Evolutionary conservation across 108 stramenopile species (phyloP).

Genomic region (Nitzschia putrida): DNA sequence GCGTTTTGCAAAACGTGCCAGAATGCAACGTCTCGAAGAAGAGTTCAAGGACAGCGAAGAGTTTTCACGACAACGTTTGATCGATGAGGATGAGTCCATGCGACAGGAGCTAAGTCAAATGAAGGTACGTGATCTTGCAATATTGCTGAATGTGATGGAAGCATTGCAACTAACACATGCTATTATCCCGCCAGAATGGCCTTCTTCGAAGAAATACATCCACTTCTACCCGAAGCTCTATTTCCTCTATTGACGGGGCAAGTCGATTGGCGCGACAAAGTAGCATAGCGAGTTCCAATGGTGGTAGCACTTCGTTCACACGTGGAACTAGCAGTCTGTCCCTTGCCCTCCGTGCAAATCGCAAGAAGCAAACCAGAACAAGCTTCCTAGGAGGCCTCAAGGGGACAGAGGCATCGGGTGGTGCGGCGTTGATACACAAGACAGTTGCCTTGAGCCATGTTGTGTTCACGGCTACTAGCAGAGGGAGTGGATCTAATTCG

Average conservation of each 20-base stretch:
- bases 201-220: constrained; percentile 41
- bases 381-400: constrained; percentile 57
- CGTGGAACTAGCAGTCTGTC: constrained; percentile 44
- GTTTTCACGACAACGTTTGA: constrained; percentile 79
- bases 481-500: constrained; percentile 12
- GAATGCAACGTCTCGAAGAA: constrained; percentile 84
- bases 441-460: constrained; percentile 72
- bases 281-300: neutral
- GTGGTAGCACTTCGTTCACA: neutral
- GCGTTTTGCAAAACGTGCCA: constrained; percentile 78
- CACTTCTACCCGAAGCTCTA: constrained; percentile 26
- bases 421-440: constrained; percentile 48
- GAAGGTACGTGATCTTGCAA: constrained; percentile 38
- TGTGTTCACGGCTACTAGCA: constrained; percentile 53
- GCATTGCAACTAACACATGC: neutral
- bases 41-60: constrained; percentile 87
- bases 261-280: neutral
- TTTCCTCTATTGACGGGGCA: neutral
- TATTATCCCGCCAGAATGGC: constrained; percentile 33
- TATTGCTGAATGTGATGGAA: neutral
- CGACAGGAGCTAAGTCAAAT: constrained; percentile 75
- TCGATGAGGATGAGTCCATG: constrained; percentile 79
- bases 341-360: constrained; percentile 61
- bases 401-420: constrained; percentile 21
- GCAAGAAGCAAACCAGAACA: constrained; percentile 52